A percentile compares a stretch with the other conserved stretches of the same genome.
Conservation (phyloP, 306 rosid genomes). For the Fragaria vesca region DNA sequence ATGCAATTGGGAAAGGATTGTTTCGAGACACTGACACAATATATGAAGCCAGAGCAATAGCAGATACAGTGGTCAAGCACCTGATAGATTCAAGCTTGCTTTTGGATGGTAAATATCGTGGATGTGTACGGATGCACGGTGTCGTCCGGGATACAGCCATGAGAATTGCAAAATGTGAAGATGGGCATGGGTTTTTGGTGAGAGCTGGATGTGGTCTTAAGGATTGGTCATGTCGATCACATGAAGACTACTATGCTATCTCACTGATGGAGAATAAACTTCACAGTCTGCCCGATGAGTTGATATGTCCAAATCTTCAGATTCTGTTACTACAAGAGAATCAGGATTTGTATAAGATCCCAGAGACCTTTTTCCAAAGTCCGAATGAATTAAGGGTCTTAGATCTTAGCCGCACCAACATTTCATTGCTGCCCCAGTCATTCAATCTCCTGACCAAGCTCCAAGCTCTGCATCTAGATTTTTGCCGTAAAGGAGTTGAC, state of each 20-base stretch:
- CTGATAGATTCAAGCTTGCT: no score
- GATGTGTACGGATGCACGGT: not conserved
- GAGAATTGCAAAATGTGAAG: not conserved
- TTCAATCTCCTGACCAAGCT: not conserved
- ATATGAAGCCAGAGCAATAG: not conserved
- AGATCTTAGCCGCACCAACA: not conserved
- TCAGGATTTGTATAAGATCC: not conserved
- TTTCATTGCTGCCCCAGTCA: not conserved
- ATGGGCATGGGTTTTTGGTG: not conserved
- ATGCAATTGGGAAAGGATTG: not conserved
- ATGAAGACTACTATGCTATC: not conserved
- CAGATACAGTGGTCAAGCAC: not conserved
- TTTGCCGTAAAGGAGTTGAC: rapidly evolving
- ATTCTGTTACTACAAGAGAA: not conserved
- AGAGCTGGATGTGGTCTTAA: no score
- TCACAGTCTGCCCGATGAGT: not conserved
- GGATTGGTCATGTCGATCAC: not conserved
- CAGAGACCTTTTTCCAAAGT: not conserved
- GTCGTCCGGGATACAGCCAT: not conserved
- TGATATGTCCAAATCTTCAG: not conserved
- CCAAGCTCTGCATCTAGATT: not conserved
- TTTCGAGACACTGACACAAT: not conserved
- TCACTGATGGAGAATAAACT: not conserved
- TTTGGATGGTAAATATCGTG: no score
- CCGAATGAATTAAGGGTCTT: not conserved